phyloP scores from a whole-genome alignment of 345 rosid genomes.

The Eucalyptus urophylla region DNA sequence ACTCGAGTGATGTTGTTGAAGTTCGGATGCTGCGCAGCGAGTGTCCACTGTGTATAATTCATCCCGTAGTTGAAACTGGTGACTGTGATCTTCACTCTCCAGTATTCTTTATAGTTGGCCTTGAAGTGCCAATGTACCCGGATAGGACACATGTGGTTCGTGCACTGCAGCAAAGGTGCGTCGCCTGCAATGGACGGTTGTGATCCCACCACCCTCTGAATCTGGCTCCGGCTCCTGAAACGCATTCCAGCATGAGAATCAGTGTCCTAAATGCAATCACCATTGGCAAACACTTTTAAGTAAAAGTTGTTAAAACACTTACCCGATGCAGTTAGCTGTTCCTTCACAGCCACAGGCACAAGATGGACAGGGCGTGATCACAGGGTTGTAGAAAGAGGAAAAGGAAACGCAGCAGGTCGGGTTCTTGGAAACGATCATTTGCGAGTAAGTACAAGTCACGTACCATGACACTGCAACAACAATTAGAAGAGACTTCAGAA shows the following conservation, averaged over 20 bases:
- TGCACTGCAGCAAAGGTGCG: conserved; percentile 4
- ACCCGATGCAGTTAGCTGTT: conserved; percentile 10
- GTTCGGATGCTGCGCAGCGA: conserved; percentile 9
- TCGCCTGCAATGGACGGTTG: not conserved
- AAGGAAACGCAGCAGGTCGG: conserved; percentile 37
- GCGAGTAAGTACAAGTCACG: conserved; percentile 41
- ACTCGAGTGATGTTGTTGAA: conserved; percentile 10
- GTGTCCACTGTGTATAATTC: conserved; percentile 8
- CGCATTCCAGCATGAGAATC: not conserved
- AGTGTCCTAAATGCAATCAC: not conserved
- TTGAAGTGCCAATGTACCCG: conserved; percentile 15
- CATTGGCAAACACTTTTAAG: not conserved
- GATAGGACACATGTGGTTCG: conserved; percentile 15
- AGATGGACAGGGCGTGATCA: conserved; percentile 26
- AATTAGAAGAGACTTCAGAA: not conserved
- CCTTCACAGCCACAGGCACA: conserved; percentile 41
- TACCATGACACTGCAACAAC: conserved; percentile 36
- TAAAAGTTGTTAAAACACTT: not conserved
- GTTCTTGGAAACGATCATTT: conserved; percentile 13
- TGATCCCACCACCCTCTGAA: not conserved
- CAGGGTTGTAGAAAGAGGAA: conserved; percentile 35
- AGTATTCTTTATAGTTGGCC: conserved; percentile 5
- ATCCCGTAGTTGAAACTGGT: conserved; percentile 8
- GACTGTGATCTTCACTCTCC: conserved; percentile 10
- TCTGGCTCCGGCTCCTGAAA: not conserved